Evolutionary conservation across 2,329 filamentous ascomycete species (phyloP).

Genomic region (Penicillium janthinellum): DNA sequence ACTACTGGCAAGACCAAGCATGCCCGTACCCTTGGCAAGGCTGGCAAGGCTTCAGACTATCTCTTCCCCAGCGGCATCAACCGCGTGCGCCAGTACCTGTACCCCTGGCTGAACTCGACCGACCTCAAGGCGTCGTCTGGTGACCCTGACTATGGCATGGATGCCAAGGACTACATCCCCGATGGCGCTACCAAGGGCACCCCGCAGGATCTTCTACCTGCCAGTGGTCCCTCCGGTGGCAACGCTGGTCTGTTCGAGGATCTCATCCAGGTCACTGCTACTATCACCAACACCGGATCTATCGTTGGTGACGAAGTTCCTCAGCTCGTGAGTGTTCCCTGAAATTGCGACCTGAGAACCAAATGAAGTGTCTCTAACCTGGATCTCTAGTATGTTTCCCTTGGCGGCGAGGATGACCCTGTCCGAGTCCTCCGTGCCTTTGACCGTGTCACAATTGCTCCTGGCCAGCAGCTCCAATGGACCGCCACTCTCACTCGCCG

Average conservation of each 20-base stretch:
- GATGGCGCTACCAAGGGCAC: slow-evolving; percentile 54
- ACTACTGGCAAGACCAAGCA: slow-evolving; percentile 55
- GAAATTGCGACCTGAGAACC: too few relatives aligned
- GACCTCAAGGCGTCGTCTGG: slow-evolving; percentile 54
- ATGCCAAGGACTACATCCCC: slow-evolving; percentile 54
- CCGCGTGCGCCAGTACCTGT: slow-evolving; percentile 59
- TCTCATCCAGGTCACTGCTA: slow-evolving; percentile 52
- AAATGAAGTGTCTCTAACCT: slow-evolving; percentile 6
- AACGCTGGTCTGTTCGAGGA: slow-evolving; percentile 58
- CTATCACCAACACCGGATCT: slow-evolving; percentile 54
- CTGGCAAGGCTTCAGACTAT: slow-evolving; percentile 54
- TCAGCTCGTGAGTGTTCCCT: slow-evolving; percentile 46
- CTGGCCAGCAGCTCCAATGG: slow-evolving; percentile 70
- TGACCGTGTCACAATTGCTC: slow-evolving; percentile 70
- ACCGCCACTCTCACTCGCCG: slow-evolving; percentile 70
- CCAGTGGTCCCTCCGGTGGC: slow-evolving; percentile 61
- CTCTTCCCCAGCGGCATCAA: slow-evolving; percentile 58
- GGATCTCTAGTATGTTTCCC: slow-evolving; percentile 64
- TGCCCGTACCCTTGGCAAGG: slow-evolving; percentile 56
- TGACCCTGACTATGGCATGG: slow-evolving; percentile 58
- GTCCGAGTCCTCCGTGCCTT: slow-evolving; percentile 73
- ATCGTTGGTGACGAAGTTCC: slow-evolving; percentile 55
- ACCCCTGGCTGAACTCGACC: slow-evolving; percentile 65
- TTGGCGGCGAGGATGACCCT: slow-evolving; percentile 75
- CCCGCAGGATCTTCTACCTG: slow-evolving; percentile 58